A percentile compares a stretch with the other conserved stretches of the same genome.
Conservation (phyloP, 23 red algal genomes). For the Chondrus crispus region DNA sequence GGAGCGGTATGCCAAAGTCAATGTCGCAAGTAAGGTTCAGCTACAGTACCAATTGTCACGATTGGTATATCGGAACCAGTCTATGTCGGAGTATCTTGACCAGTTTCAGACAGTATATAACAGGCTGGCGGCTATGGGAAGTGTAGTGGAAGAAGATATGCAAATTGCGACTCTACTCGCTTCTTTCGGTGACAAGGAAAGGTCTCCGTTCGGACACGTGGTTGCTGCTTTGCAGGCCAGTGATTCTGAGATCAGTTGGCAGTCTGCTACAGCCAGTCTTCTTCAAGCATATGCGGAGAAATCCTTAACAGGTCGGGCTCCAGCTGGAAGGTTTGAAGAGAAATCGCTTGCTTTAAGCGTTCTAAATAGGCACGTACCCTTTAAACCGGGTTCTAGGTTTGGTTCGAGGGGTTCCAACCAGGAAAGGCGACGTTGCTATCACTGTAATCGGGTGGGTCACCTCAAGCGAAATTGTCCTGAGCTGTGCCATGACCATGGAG, state of each 20-base stretch:
- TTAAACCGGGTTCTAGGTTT: neutral
- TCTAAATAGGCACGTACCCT: neutral
- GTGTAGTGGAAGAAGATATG: neutral
- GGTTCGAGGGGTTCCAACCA: neutral
- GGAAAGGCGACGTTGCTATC: neutral
- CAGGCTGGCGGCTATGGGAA: neutral
- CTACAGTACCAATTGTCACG: neutral
- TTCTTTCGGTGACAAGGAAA: neutral
- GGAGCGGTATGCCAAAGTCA: neutral
- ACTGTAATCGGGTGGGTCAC: neutral
- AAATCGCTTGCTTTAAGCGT: neutral
- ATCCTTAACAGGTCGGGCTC: neutral
- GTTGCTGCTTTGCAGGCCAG: neutral
- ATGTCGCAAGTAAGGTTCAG: neutral
- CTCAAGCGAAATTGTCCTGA: neutral
- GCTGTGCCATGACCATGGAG: neutral
- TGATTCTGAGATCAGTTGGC: neutral
- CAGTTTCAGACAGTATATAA: neutral
- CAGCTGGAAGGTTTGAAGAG: neutral
- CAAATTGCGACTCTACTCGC: neutral
- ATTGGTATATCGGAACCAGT: neutral
- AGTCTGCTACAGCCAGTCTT: neutral
- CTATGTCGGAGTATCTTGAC: neutral
- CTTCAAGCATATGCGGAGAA: neutral
- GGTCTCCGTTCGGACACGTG: neutral